phyloP scores from a whole-genome alignment of 1,284 basidiomycete genomes.

The Apiotrichum brassicae region DNA sequence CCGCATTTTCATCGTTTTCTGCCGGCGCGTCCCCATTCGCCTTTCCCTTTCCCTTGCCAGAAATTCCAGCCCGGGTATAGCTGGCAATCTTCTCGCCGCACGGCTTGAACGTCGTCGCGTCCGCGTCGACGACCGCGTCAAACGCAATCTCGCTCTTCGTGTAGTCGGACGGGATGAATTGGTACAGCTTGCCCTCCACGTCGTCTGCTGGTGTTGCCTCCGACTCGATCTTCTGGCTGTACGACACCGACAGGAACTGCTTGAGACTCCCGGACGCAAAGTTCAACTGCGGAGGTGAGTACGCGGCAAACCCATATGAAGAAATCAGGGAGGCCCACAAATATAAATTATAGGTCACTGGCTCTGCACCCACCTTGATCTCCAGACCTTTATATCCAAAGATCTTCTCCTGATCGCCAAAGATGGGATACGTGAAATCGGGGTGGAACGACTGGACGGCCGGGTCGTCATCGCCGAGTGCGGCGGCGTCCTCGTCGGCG shows the following conservation, averaged over 20 bases:
- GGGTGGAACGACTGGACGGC: conserved; percentile 65
- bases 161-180: conserved; percentile 75
- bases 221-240: conserved; percentile 61
- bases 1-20: conserved; percentile 55
- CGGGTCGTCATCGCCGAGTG: conserved; percentile 55
- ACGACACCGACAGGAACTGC: conserved; percentile 66
- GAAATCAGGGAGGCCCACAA: too few species aligned
- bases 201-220: conserved; percentile 75
- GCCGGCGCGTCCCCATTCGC: conserved; percentile 41
- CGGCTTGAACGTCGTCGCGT: conserved; percentile 69
- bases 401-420: conserved; percentile 91
- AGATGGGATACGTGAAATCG: conserved; percentile 87
- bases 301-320: neutral
- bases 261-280: conserved; percentile 81
- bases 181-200: conserved; percentile 67
- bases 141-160: conserved; percentile 62
- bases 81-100: conserved; percentile 67
- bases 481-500: conserved; percentile 57
- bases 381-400: conserved; percentile 83
- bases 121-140: conserved; percentile 60
- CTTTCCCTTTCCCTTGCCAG: conserved; percentile 54
- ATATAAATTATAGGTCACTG: neutral
- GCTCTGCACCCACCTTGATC: conserved; percentile 61
- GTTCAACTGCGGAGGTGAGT: conserved; percentile 58
- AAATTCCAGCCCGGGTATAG: conserved; percentile 55